These are phyloP conservation scores for Arthrobotrys sphaeroides DNA, from an alignment of 2,329 filamentous ascomycete genomes.

Conservation along the genomic window DNA sequence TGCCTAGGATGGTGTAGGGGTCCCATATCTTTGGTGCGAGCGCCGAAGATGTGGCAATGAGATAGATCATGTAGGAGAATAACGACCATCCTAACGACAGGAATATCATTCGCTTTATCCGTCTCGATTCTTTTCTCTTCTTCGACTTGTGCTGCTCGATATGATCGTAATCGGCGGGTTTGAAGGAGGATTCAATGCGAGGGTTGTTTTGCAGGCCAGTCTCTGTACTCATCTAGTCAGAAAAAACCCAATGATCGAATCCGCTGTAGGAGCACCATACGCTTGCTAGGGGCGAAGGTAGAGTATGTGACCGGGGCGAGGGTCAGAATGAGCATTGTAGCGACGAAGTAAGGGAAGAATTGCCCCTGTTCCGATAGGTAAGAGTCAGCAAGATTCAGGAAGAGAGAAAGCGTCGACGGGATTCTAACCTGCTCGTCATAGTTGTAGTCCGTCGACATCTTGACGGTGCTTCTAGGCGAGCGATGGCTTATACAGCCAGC, in stretches of 20 bases:
- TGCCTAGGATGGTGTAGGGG: constrained; percentile 90
- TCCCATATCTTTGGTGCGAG: constrained; percentile 83
- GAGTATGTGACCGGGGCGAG: constrained; percentile 91
- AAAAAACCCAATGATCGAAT: background rate
- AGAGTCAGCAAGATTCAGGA: constrained; percentile 48
- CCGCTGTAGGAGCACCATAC: constrained; percentile 60
- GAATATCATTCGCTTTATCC: constrained; percentile 76
- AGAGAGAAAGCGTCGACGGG: background rate
- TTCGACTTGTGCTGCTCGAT: constrained; percentile 83
- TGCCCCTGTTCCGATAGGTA: constrained; percentile 71
- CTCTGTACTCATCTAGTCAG: constrained; percentile 12
- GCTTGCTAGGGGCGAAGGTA: constrained; percentile 79
- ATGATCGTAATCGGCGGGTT: constrained; percentile 81
- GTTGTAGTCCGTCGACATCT: constrained; percentile 93
- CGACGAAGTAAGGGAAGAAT: constrained; percentile 99
- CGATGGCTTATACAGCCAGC: constrained; percentile 43
- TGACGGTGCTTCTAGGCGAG: constrained; percentile 59
- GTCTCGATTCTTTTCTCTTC: constrained; percentile 88
- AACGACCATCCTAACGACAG: constrained; percentile 80
- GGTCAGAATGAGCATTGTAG: constrained; percentile 85
- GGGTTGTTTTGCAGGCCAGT: constrained; percentile 59
- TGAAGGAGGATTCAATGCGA: constrained; percentile 71
- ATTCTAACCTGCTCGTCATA: constrained; percentile 86
- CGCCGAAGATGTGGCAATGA: constrained; percentile 72
- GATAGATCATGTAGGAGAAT: constrained; percentile 90